phyloP scores from a whole-genome alignment of 768 basidiomycete genomes.

The Rhizopogon vinicolor region DNA sequence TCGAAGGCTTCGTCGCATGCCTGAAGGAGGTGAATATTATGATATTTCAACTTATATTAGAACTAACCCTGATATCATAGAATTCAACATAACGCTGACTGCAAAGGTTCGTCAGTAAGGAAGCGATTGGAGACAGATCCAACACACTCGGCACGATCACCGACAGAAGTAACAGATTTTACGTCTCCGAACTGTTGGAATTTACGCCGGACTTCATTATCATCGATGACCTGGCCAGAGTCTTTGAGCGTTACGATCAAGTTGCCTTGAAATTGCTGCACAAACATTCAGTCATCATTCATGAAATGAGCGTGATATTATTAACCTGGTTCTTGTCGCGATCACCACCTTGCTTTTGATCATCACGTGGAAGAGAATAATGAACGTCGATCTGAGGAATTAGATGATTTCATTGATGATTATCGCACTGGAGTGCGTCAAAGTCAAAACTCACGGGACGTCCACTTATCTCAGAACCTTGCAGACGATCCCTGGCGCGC shows the following conservation, averaged over 20 bases:
- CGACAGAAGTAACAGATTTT: conserved; percentile 66
- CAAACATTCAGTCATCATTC: conserved; percentile 8
- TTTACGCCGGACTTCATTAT: conserved; percentile 79
- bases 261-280: conserved; percentile 76
- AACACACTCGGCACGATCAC: conserved; percentile 57
- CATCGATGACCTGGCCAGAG: conserved; percentile 71
- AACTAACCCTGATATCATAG: conserved; percentile 78
- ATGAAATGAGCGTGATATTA: not conserved
- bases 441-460: conserved; percentile 69
- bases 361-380: conserved; percentile 90
- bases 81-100: conserved; percentile 93
- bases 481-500: conserved; percentile 84
- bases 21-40: conserved; percentile 30
- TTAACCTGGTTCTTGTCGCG: conserved; percentile 82
- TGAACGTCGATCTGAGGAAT: conserved; percentile 89
- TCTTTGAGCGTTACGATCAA: conserved; percentile 74
- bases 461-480: conserved; percentile 83
- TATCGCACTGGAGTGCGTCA: not conserved
- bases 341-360: conserved; percentile 57
- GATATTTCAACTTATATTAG: not conserved
- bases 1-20: conserved; percentile 80
- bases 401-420: not conserved
- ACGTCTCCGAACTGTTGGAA: conserved; percentile 91
- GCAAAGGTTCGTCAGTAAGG: conserved; percentile 5
- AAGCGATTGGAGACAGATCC: not conserved